Percentiles rank a stretch among this genome's conserved stretches.
Evolutionary conservation across 2,329 filamentous ascomycete genomes (phyloP).

Genomic region (Aureobasidium uvarum): DNA sequence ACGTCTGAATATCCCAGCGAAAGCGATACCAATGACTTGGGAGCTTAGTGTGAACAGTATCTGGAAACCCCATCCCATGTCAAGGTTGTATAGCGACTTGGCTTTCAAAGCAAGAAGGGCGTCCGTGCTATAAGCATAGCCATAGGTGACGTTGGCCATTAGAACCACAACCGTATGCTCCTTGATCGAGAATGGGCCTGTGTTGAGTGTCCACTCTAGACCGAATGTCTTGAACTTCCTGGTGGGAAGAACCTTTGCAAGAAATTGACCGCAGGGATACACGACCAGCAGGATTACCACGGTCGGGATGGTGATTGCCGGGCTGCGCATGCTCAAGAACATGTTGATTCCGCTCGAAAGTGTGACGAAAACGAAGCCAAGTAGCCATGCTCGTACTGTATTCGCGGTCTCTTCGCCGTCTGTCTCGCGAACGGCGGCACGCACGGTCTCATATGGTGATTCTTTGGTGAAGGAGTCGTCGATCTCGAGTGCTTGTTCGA

Average conservation of each 20-base stretch:
- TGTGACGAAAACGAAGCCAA: slow-evolving; percentile 36
- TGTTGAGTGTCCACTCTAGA: slow-evolving; percentile 40
- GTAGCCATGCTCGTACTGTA: slow-evolving; percentile 39
- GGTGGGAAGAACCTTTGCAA: slow-evolving; percentile 67
- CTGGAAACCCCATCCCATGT: slow-evolving; percentile 73
- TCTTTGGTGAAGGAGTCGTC: neutral
- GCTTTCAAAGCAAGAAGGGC: slow-evolving; percentile 84
- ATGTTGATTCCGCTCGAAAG: slow-evolving; percentile 36
- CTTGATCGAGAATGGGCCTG: slow-evolving; percentile 58
- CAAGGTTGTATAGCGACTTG: slow-evolving; percentile 69
- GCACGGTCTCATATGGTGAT: neutral
- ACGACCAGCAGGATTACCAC: slow-evolving; percentile 62
- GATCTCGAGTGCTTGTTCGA: neutral
- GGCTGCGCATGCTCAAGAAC: slow-evolving; percentile 37
- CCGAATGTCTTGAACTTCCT: slow-evolving; percentile 39
- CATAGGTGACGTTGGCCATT: slow-evolving; percentile 33
- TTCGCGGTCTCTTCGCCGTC: neutral
- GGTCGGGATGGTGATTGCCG: slow-evolving; percentile 27
- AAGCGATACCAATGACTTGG: slow-evolving; percentile 80
- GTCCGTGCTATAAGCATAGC: slow-evolving; percentile 29
- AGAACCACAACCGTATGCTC: slow-evolving; percentile 53
- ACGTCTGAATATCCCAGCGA: slow-evolving; percentile 74
- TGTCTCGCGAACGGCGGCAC: slow-evolving; percentile 6
- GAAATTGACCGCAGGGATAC: slow-evolving; percentile 75
- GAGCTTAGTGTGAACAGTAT: slow-evolving; percentile 79